Base-by-base conservation (phyloP, 495 filamentous ascomycete genomes). In the Oleoguttula mirabilis region DNA sequence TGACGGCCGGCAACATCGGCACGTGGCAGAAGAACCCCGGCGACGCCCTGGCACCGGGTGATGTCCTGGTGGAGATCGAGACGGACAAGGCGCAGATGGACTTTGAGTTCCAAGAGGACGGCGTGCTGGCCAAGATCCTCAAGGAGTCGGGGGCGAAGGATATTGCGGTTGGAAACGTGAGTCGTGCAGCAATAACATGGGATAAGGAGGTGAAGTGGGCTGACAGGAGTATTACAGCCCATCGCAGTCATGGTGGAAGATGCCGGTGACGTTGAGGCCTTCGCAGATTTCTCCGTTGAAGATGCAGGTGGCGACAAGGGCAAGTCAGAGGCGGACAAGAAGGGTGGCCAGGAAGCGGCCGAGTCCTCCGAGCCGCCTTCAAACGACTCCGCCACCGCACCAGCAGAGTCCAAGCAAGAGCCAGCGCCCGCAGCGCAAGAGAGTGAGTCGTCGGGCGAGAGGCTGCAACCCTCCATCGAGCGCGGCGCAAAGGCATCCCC, bases 51-150 rank as follows among this genome's bases (percentile, higher is more conserved):
- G 63, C 75, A 43, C 87, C 92, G 33, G 92, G 92, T 58, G 92
- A 99, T 65, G 88, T 96, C n/a, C 66, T 99, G 45, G 92, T 96
- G 21, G 92, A 99, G 71, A 96, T 99, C 59, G 92, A 99, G 70
- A 99, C 92, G 57, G 92, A 99, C 65, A 99, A 99, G 72, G 92
- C 92, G 31, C 92, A 99, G 66, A 99, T 99, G 92, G 92, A 99
- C 70, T 99, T 99, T 56, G 92, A 99, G 65, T 99, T 92, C 64
- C 92, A 99, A 65, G 90, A 99, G 51, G 90, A 99, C 60, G 90
- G 92, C 68, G 71, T 93, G 24, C 67, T 99, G 43, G 92, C 92
- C 45, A 96, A 95, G 75, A 75, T 96, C 46, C 64, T 99, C 62
- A 93, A 86, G 68, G 83, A 94, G 2, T 78, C 78, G 23, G 92